Evolutionary conservation across 768 basidiomycete genomes (phyloP), one percentile per base, ranked within the genome.

Genomic region (Hebeloma cylindrosporum): DNA sequence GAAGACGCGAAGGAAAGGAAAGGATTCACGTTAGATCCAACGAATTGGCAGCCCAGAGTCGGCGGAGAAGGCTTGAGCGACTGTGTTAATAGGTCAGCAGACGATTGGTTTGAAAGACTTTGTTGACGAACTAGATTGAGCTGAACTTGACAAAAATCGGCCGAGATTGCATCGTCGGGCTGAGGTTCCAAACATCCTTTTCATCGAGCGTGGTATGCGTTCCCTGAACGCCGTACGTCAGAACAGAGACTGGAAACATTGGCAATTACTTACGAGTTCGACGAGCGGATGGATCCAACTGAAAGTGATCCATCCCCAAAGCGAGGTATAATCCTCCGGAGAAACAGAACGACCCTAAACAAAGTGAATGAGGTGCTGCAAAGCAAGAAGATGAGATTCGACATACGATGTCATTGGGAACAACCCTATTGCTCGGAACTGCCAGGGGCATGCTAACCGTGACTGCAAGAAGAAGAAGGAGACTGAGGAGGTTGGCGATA

Each of bases 241-340:
- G 20, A 33, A 28, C 7, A 9, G 11, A 23, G 17, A 20, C 29
- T 6, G 42, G 2, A 18, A 4, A 28, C 3, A 20, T 14, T 22
- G 14, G 29, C 10, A 23, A 23, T 20, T 14, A 37, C 67, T 18
- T 49, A 78, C 73, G 2, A 70, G 72, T 55, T 65, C 62, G 31
- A 89, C 69, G 3, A 88, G 71, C 2, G 85, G 85, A 33, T 78
- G 73, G 22, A 89, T 70, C 86, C 88, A 91, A 26, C 57, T 66
- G 53, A 88, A 89, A 1, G 84, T 79, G 0, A 79, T 64, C 88
- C 88, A 89, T 29, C 77, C 75, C 67, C 77, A 79, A 10, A 92
- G 70, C 1, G 80, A 68, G 0, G 83, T 81, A 56, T 89, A 90
- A 53, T 91, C 88, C 58, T 92, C 89, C 0, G 82, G 85, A 2